These are phyloP conservation scores for Penicillium coffeae DNA, from an alignment of 495 filamentous ascomycete genomes.

Conservation along the genomic window DNA sequence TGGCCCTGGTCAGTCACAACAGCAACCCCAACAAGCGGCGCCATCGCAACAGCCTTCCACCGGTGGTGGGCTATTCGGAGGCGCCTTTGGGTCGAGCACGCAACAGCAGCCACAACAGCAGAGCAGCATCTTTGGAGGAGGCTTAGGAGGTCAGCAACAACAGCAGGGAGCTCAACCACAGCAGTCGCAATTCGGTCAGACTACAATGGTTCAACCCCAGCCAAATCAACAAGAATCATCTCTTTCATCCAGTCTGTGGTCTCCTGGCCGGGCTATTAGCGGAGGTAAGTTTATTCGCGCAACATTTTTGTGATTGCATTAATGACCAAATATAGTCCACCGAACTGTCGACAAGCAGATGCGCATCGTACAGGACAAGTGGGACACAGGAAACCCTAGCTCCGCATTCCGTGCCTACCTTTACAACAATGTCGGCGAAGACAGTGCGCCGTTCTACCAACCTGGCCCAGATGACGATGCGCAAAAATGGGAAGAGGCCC, in stretches of 20 bases:
- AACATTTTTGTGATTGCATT: not conserved
- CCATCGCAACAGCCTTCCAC: slow-evolving; percentile 37
- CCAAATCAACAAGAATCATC: slow-evolving; percentile 39
- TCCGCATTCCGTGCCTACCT: slow-evolving; percentile 88
- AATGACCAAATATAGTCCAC: slow-evolving; percentile 44
- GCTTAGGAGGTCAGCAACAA: slow-evolving; percentile 35
- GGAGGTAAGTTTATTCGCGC: slow-evolving; percentile 27
- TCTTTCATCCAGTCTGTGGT: slow-evolving; percentile 45
- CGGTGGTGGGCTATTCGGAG: slow-evolving; percentile 23
- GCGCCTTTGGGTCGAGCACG: slow-evolving; percentile 19
- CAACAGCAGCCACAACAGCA: slow-evolving; percentile 24
- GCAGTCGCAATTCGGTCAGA: slow-evolving; percentile 30
- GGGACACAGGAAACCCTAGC: slow-evolving; percentile 65
- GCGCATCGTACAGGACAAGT: slow-evolving; percentile 71
- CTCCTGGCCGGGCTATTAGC: slow-evolving; percentile 44
- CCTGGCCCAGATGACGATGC: slow-evolving; percentile 74
- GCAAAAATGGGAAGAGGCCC: slow-evolving; percentile 88
- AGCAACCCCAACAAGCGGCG: slow-evolving; percentile 25
- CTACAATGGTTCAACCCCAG: slow-evolving; percentile 25
- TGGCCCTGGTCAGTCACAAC: slow-evolving; percentile 4
- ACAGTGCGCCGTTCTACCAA: slow-evolving; percentile 75
- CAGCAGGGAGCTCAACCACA: slow-evolving; percentile 35
- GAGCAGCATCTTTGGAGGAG: slow-evolving; percentile 25
- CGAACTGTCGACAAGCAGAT: slow-evolving; percentile 87
- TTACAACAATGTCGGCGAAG: slow-evolving; percentile 84